Percentiles rank a stretch among this genome's conserved stretches.
phyloP scores from a whole-genome alignment of 129 eudicot genomes.

The Chrysanthemum makinoi region DNA sequence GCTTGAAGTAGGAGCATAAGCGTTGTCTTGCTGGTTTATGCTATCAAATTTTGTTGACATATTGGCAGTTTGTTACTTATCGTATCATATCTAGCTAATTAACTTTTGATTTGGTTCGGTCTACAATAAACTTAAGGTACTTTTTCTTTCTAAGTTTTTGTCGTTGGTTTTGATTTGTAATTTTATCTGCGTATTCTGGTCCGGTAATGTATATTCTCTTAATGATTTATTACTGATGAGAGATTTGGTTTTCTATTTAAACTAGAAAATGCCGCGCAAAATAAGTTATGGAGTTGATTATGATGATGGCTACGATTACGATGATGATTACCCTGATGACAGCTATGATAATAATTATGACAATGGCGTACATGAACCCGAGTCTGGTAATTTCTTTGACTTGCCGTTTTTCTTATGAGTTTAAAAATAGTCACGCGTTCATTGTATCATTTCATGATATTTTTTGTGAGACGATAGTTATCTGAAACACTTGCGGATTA shows the following conservation, averaged over 20 bases:
- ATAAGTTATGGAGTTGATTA: constrained; percentile 54
- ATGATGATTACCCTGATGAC: constrained; percentile 57
- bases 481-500: not conserved
- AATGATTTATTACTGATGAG: constrained; percentile 1
- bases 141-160: not conserved
- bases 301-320: constrained; percentile 58
- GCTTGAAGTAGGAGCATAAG: constrained; percentile 28
- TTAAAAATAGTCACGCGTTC: constrained; percentile 12
- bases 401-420: constrained; percentile 17
- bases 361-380: constrained; percentile 33
- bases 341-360: constrained; percentile 42
- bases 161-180: constrained; percentile 9
- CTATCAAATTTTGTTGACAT: constrained; percentile 1
- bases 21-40: constrained; percentile 3
- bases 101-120: constrained; percentile 15
- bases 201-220: not conserved
- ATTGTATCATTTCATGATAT: constrained; percentile 5
- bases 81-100: not conserved
- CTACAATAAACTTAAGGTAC: constrained; percentile 22
- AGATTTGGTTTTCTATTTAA: not conserved
- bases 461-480: not conserved
- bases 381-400: constrained; percentile 39
- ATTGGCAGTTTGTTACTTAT: not conserved
- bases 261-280: constrained; percentile 81
- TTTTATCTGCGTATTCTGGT: not conserved